These are phyloP conservation scores for Stephanodiscus minutulus DNA, from an alignment of 108 stramenopile species.

Conservation along the genomic window DNA sequence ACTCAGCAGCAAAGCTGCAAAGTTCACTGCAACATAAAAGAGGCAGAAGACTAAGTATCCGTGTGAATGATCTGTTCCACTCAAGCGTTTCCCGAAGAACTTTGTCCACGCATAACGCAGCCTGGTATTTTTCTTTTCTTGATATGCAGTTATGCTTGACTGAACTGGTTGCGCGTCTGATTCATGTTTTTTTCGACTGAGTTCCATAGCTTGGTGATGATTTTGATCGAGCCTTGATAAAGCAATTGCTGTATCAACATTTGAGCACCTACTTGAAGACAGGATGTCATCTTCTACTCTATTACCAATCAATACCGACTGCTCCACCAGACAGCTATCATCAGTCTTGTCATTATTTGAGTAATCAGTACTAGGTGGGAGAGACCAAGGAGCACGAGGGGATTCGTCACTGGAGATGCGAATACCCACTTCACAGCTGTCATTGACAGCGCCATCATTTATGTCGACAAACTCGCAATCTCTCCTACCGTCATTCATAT, in stretches of 20 bases:
- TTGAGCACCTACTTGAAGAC: neutral
- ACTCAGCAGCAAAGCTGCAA: conserved; percentile 19
- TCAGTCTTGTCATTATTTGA: too few relatives aligned
- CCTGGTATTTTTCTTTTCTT: conserved; percentile 24
- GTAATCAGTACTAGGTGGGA: too few relatives aligned
- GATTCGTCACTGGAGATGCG: too few relatives aligned
- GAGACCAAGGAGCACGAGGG: too few relatives aligned
- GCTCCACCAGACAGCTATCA: too few relatives aligned
- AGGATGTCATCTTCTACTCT: conserved; percentile 3
- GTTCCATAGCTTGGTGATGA: conserved; percentile 9
- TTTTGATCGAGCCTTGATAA: conserved; percentile 26
- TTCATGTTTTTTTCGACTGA: conserved; percentile 10
- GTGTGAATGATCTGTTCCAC: conserved; percentile 7
- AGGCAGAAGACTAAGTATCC: conserved; percentile 18
- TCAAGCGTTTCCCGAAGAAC: conserved; percentile 4
- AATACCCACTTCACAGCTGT: too few relatives aligned
- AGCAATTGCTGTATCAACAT: neutral
- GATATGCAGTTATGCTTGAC: conserved; percentile 12
- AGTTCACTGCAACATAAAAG: conserved; percentile 15
- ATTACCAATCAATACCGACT: too few relatives aligned
- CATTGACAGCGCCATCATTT: too few relatives aligned
- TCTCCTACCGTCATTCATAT: too few relatives aligned
- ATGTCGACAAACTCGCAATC: too few relatives aligned
- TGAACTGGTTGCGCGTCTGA: conserved; percentile 2
- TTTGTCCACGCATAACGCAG: conserved; percentile 11